phyloP scores from a whole-genome alignment of 345 rosid species.

The Brassica incana region DNA sequence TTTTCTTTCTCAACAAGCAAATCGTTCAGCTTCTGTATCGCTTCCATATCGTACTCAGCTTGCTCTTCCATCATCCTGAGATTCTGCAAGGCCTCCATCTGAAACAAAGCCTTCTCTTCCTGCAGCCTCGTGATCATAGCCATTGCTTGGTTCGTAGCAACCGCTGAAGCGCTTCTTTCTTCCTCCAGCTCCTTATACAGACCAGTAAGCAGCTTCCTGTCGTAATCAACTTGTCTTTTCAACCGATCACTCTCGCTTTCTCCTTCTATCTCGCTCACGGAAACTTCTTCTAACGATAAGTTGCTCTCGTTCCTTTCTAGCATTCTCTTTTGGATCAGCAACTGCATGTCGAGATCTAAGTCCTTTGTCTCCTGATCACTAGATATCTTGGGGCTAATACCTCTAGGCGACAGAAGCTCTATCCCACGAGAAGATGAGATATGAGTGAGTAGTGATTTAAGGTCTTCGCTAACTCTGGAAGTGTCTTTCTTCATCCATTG shows the following conservation, averaged over 20 bases:
- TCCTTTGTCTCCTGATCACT: conserved; percentile 52
- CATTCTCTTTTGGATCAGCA: conserved; percentile 60
- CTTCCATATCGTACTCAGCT: conserved; percentile 93
- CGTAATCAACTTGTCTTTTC: conserved; percentile 82
- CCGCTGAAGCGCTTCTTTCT: conserved; percentile 87
- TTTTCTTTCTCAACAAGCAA: conserved; percentile 79
- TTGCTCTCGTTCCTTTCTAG: conserved; percentile 91
- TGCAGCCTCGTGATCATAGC: conserved; percentile 96
- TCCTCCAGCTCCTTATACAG: conserved; percentile 85
- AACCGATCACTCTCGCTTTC: conserved; percentile 71
- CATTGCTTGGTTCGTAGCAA: conserved; percentile 93
- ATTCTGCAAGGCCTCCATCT: conserved; percentile 89
- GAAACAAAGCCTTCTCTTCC: conserved; percentile 88
- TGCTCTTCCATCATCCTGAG: conserved; percentile 92
- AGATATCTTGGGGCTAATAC: conserved; percentile 61
- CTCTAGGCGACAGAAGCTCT: conserved; percentile 52
- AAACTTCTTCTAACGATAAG: conserved; percentile 73
- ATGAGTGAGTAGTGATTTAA: conserved; percentile 71
- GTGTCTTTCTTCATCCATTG: conserved; percentile 71
- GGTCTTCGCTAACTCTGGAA: conserved; percentile 69
- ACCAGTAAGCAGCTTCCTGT: conserved; percentile 53
- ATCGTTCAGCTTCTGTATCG: conserved; percentile 72
- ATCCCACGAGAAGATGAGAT: conserved; percentile 67
- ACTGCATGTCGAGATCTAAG: conserved; percentile 51
- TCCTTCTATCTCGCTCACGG: conserved; percentile 83